Evolutionary conservation across 2,329 filamentous ascomycete genomes (phyloP), one percentile per base, ranked within the genome.

Genomic region (Cercospora zeina): DNA sequence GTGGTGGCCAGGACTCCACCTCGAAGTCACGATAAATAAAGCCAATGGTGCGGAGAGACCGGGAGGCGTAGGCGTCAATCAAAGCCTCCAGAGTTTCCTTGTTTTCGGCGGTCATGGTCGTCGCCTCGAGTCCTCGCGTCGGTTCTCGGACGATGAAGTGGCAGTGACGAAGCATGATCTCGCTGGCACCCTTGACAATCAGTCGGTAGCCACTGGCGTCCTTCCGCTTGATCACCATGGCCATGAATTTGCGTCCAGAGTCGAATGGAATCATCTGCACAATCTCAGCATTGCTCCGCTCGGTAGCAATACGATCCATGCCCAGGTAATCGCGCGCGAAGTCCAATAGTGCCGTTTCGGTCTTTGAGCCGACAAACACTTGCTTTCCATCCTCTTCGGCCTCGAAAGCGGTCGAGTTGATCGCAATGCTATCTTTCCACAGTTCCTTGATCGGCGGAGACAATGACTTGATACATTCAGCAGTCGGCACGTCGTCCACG

Each of bases 21-120:
- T 90, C 85, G 68, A 95, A 96, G 69, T 96, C 92, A 60, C 87
- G 88, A 77, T 91, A 96, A 58, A 91, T 82, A 66, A 96, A 83
- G 47, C 88, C 90, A 68, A 96, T 96, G 1, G 92, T 96, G 65
- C 92, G 86, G 33, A 96, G 82, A 7, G 91, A 96, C 16, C 88
- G 84, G 27, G 84, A 86, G 9, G 92, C 92, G 73, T 96, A 96
- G 51, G 82, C 84, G 65, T 87, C 85, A 68, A 96, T 96, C 53
- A 91, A 80, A 21, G 81, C 78, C 67, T 85, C 83, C 65, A 96
- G 73, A 2, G 79, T 81, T 37, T 84, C 78, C 31, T 82, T 80
- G 66, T 88, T 85, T 13, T 85, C 80, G 1, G 79, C 76, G 1
- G 83, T 84, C 64, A 92, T 79, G 1, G 79, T 73, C 13, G 75